Percentiles rank a stretch among this genome's conserved stretches.
Evolutionary conservation across 23 red algal species (phyloP).

Genomic region (Chondrus crispus): DNA sequence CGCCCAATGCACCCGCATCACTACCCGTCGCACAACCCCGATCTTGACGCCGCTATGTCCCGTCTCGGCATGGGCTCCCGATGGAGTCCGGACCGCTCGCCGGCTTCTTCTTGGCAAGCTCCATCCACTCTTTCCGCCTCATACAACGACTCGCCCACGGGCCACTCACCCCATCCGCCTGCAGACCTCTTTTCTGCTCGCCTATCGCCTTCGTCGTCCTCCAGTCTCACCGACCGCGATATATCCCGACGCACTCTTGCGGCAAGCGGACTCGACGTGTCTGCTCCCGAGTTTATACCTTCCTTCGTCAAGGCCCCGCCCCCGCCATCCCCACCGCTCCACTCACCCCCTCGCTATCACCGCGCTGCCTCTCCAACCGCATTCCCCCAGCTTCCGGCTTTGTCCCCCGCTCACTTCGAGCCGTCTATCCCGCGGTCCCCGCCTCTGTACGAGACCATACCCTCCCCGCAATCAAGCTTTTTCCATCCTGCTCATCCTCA

Average conservation of each 20-base stretch:
- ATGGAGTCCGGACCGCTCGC: background rate
- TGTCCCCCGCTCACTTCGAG: background rate
- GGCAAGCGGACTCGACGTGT: slow-evolving; percentile 30
- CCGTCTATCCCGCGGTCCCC: background rate
- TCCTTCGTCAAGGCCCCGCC: background rate
- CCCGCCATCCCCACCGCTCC: background rate
- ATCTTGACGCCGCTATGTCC: background rate
- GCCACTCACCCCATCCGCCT: background rate
- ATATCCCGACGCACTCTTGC: slow-evolving; percentile 17
- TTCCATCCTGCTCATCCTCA: background rate
- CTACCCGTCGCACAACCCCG: background rate
- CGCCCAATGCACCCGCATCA: background rate
- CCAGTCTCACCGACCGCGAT: background rate
- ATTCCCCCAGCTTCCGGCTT: background rate
- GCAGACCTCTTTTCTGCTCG: background rate
- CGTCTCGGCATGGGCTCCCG: background rate
- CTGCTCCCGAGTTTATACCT: slow-evolving; percentile 55
- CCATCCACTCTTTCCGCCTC: background rate
- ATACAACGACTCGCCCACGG: background rate
- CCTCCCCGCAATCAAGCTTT: background rate
- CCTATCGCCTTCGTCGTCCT: background rate
- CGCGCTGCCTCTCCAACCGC: background rate
- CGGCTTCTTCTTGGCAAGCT: background rate
- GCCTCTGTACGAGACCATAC: background rate
- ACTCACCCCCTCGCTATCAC: background rate